Percentiles rank a stretch among this genome's conserved stretches.
These are phyloP conservation scores for Vigna radiata DNA, from an alignment of 306 rosid genomes.

Conservation along the genomic window DNA sequence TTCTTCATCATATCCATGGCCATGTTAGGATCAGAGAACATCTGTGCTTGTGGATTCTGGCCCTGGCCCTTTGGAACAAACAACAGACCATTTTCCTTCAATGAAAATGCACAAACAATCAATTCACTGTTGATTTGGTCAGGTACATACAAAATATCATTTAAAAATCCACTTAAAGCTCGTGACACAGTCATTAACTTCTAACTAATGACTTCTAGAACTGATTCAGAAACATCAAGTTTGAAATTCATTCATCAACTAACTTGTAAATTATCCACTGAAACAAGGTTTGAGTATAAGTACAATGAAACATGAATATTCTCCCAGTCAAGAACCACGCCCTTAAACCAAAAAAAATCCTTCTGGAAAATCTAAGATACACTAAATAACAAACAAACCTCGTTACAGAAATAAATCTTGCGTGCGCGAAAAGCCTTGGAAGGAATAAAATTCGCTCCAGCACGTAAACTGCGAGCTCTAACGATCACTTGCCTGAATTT, in stretches of 20 bases:
- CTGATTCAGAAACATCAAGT: constrained; percentile 1
- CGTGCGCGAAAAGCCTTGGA: constrained; percentile 89
- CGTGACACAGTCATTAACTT: constrained; percentile 25
- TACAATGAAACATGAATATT: constrained; percentile 20
- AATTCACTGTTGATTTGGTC: constrained; percentile 28
- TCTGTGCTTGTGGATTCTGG: constrained; percentile 90
- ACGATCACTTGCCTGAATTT: constrained; percentile 81
- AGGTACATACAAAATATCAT: not conserved
- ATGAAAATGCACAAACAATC: constrained; percentile 28
- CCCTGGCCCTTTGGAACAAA: constrained; percentile 94
- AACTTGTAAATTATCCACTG: not conserved
- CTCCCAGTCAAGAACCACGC: not conserved
- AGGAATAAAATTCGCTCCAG: constrained; percentile 87
- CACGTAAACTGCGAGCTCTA: constrained; percentile 95
- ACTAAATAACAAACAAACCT: constrained; percentile 57
- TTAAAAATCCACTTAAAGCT: constrained; percentile 24
- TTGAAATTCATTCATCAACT: constrained; percentile 18
- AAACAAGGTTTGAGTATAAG: constrained; percentile 15
- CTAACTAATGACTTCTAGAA: not conserved
- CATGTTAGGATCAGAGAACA: constrained; percentile 99
- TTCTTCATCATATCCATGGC: constrained; percentile 99
- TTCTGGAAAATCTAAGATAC: not conserved
- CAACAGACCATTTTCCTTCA: constrained; percentile 89
- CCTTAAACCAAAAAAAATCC: not conserved
- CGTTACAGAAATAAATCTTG: constrained; percentile 77